A percentile compares a stretch with the other conserved stretches of the same genome.
phyloP scores from a whole-genome alignment of 495 filamentous ascomycete genomes.

The Aspergillus sclerotiicarbonarius region DNA sequence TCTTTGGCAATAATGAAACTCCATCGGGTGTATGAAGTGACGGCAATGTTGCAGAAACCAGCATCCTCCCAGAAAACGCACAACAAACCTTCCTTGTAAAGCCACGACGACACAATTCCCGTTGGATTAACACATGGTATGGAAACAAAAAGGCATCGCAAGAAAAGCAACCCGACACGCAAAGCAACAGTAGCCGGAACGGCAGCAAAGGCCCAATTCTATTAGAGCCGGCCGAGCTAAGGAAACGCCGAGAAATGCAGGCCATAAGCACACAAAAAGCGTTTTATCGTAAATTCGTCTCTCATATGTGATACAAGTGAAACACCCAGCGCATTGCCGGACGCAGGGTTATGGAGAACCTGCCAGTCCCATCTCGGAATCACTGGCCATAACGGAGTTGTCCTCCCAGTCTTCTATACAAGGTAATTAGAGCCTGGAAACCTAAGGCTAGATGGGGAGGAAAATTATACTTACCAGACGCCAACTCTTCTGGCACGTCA shows the following conservation, averaged over 20 bases:
- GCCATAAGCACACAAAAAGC: conserved; percentile 10
- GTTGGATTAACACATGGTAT: conserved; percentile 12
- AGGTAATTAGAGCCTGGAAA: conserved; percentile 41
- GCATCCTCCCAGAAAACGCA: not conserved
- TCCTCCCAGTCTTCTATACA: conserved; percentile 48
- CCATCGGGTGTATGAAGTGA: not conserved
- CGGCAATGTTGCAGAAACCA: not conserved
- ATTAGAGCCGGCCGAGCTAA: conserved; percentile 15
- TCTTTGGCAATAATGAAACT: not conserved
- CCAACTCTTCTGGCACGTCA: conserved; percentile 39
- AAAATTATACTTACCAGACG: conserved; percentile 37
- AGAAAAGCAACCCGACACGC: conserved; percentile 3
- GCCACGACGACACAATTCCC: not conserved
- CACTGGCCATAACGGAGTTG: conserved; percentile 41
- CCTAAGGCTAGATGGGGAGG: conserved; percentile 22
- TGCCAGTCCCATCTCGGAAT: conserved; percentile 42
- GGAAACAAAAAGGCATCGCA: conserved; percentile 8
- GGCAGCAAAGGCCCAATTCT: conserved; percentile 15
- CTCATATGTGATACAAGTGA: conserved; percentile 29
- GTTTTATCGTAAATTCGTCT: conserved; percentile 27
- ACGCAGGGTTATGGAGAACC: conserved; percentile 30
- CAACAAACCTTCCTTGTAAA: not conserved
- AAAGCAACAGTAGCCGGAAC: conserved; percentile 14
- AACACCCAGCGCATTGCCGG: conserved; percentile 10
- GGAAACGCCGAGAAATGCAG: conserved; percentile 31